Percentiles rank a stretch among this genome's conserved stretches.
Evolutionary conservation across 768 basidiomycete genomes (phyloP).

Genomic region (Suillus subalutaceus): DNA sequence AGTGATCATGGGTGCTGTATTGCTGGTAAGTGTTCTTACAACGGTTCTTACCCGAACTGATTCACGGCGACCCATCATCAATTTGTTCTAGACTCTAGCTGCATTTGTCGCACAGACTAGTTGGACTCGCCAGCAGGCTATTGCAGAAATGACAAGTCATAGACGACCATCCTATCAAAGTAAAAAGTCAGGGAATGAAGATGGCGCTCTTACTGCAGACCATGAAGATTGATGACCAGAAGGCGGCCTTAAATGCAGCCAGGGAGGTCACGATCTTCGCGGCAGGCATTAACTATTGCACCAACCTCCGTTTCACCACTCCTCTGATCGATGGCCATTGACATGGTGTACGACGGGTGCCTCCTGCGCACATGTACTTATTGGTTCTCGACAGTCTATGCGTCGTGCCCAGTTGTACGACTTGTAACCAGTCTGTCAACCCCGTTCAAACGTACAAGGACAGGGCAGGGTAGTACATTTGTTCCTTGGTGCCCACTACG

Average conservation of each 20-base stretch:
- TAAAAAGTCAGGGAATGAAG: not conserved
- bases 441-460: not conserved
- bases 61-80: not conserved
- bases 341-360: not conserved
- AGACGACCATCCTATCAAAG: not conserved
- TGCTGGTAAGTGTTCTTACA: slow-evolving; percentile 42
- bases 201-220: slow-evolving; percentile 1
- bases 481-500: not conserved
- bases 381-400: not conserved
- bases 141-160: slow-evolving; percentile 16
- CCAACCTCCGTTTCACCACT: no score
- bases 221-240: not conserved
- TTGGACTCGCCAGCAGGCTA: slow-evolving; percentile 32
- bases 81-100: slow-evolving; percentile 32
- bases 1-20: slow-evolving; percentile 55
- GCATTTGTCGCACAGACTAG: slow-evolving; percentile 39
- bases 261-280: not conserved
- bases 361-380: not conserved
- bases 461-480: not conserved
- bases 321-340: not conserved
- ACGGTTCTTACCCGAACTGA: not conserved
- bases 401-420: not conserved
- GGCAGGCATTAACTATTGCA: not conserved
- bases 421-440: not conserved
- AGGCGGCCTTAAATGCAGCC: not conserved